Base-by-base conservation (phyloP, 129 eudicot genomes). In the Centaurea solstitialis region DNA sequence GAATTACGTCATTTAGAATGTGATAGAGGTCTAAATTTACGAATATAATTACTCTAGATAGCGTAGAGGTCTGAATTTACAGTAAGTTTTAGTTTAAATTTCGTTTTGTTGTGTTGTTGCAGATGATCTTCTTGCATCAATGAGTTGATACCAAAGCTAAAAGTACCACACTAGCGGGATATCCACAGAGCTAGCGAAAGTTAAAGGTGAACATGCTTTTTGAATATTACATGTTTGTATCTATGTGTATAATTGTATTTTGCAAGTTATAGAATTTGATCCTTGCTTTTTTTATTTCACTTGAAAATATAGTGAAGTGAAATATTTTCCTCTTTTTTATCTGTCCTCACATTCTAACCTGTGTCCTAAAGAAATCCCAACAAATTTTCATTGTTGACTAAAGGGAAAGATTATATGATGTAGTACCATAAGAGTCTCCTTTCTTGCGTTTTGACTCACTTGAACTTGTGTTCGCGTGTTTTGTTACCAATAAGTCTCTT, bases 81-180 rank as follows among this genome's bases (percentile, higher is more conserved):
- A 5, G 21, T 72, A 71, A 59, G 61, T 40, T 59, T 9, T 74
- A 22, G 21, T 0, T 38, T 59, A 67, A 33, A 5, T 20, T 68
- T 57, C 3, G 15, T 50, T 75, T 7, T 47, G 13, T 45, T 81
- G 9, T 23, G 47, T 43, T 24, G 65, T 68, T 50, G 62, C 62
- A 23, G 37, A 76, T 43, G 81, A 68, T 28, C 35, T 75, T 53
- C 38, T 73, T 80, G 74, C 23, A 28, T 80, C 79, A 62, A 80
- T 80, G 78, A 72, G 67, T 72, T 35, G 18, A 72, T 80, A 79
- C 73, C 33, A 57, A 62, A n/a, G 35, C 39, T 80, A 15, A 40
- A 80, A 13, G 72, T 26, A 37, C 23, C 53, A 80, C 65, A 43
- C 53, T 80, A 72, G 61, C 73, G 1, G 33, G 66, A 65, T 23